phyloP scores from a whole-genome alignment of 352 stramenopile genomes.

The Thraustochytrium striatum region DNA sequence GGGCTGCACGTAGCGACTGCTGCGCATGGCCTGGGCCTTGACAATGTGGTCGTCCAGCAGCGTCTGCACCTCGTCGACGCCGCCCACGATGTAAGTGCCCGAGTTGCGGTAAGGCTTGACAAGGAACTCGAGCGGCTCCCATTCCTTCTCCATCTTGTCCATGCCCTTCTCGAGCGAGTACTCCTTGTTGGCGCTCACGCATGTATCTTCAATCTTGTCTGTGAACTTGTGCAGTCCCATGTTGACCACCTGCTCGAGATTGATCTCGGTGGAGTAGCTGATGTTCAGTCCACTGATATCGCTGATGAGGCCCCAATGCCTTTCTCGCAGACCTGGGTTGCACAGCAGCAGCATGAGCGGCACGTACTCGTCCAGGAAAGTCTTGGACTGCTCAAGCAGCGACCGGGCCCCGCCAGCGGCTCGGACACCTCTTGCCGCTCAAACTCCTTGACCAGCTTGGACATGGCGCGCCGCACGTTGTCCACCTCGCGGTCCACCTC shows the following conservation, averaged over 20 bases:
- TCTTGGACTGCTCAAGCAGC: constrained; percentile 54
- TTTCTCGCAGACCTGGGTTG: constrained; percentile 77
- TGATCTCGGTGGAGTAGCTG: constrained; percentile 9
- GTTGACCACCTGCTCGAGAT: constrained; percentile 31
- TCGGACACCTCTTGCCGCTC: constrained; percentile 47
- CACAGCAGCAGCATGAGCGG: constrained; percentile 85
- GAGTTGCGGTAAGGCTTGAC: constrained; percentile 64
- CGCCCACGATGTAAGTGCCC: constrained; percentile 60
- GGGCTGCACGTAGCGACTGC: constrained; percentile 58
- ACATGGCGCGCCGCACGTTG: constrained; percentile 2
- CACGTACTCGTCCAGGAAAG: constrained; percentile 71
- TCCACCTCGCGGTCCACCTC: constrained; percentile 42
- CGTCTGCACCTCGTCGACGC: constrained; percentile 62
- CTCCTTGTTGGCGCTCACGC: constrained; percentile 64
- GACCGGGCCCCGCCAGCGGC: constrained; percentile 2
- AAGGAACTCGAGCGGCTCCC: constrained; percentile 59
- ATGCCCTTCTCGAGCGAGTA: constrained; percentile 65
- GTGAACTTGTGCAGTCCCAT: constrained; percentile 44
- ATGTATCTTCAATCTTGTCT: constrained; percentile 60
- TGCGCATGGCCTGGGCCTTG: constrained; percentile 64
- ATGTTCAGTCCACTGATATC: constrained; percentile 31
- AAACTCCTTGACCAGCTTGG: constrained; percentile 47
- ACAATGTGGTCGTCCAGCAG: constrained; percentile 69
- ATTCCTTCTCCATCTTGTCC: constrained; percentile 67
- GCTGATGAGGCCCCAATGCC: constrained; percentile 79